These are phyloP conservation scores for Suillus alpinus DNA, from an alignment of 768 basidiomycete species.

Conservation along the genomic window DNA sequence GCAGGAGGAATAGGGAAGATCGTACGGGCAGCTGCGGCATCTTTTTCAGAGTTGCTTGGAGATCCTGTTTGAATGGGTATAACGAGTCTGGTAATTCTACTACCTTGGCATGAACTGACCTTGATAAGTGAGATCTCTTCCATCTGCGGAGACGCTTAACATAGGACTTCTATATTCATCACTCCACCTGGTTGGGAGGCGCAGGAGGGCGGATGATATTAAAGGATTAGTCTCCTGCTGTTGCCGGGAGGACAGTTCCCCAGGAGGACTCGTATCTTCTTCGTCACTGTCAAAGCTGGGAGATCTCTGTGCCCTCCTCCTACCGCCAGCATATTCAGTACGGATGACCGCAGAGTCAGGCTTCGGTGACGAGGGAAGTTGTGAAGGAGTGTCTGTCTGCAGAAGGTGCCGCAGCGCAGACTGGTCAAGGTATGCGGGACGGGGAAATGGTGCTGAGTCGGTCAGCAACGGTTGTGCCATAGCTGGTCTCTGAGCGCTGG, in stretches of 20 bases:
- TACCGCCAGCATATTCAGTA: constrained; percentile 14
- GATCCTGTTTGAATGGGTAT: constrained; percentile 36
- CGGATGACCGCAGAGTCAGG: constrained; percentile 25
- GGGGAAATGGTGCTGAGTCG: constrained; percentile 46
- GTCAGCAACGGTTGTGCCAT: constrained; percentile 28
- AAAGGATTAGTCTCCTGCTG: constrained; percentile 17
- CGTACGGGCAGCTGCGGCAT: constrained; percentile 83
- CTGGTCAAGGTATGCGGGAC: constrained; percentile 74
- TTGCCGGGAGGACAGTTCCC: constrained; percentile 31
- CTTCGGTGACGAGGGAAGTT: constrained; percentile 39
- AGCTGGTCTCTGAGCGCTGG: constrained; percentile 22
- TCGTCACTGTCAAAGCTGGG: constrained; percentile 64
- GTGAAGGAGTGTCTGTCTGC: constrained; percentile 46
- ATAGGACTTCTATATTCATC: constrained; percentile 58
- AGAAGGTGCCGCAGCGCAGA: constrained; percentile 71
- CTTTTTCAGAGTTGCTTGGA: constrained; percentile 63
- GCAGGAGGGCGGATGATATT: constrained; percentile 40
- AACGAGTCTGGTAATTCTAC: constrained; percentile 3
- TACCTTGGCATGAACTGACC: constrained; percentile 39
- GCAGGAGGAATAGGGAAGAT: constrained; percentile 75
- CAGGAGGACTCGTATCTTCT: constrained; percentile 55
- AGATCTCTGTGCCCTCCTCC: constrained; percentile 32
- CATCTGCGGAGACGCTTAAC: constrained; percentile 65
- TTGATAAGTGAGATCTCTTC: constrained; percentile 69
- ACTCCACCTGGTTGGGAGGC: constrained; percentile 78